These are phyloP conservation scores for Atractiella rhizophila DNA, from an alignment of 768 basidiomycete species.

Conservation along the genomic window DNA sequence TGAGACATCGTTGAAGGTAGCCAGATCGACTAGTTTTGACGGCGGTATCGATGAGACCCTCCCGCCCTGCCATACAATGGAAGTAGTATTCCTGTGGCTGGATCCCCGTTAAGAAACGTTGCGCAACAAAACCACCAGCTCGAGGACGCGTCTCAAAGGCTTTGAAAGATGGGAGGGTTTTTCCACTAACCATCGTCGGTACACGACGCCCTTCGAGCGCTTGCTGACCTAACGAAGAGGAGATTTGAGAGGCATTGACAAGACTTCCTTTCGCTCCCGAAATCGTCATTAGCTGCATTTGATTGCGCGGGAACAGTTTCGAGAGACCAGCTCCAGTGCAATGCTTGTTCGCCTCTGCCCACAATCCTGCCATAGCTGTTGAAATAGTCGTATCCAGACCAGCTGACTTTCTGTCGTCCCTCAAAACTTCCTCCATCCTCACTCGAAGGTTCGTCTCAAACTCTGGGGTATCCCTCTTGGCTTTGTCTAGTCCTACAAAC, in stretches of 20 bases:
- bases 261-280: conserved; percentile 95
- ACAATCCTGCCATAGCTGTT: conserved; percentile 55
- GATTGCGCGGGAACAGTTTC: conserved; percentile 85
- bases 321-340: conserved; percentile 65
- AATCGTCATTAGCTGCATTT: conserved; percentile 97
- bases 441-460: conserved; percentile 23
- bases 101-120: conserved; percentile 93
- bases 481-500: conserved; percentile 22
- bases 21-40: conserved; percentile 97
- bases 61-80: conserved; percentile 98
- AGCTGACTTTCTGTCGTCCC: conserved; percentile 92
- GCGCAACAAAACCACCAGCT: conserved; percentile 91
- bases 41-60: conserved; percentile 95
- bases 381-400: conserved; percentile 40
- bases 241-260: conserved; percentile 92
- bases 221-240: conserved; percentile 91
- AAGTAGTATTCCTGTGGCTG: conserved; percentile 99
- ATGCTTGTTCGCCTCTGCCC: conserved; percentile 64
- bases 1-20: conserved; percentile 87
- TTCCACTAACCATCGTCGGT: conserved; percentile 95
- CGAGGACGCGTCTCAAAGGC: conserved; percentile 94
- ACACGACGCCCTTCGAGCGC: conserved; percentile 95
- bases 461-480: conserved; percentile 26
- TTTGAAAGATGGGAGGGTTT: conserved; percentile 89
- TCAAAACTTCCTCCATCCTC: conserved; percentile 68